Evolutionary conservation across 495 filamentous ascomycete species (phyloP), one percentile per base, ranked within the genome.

Genomic region (Parathielavia appendiculata): DNA sequence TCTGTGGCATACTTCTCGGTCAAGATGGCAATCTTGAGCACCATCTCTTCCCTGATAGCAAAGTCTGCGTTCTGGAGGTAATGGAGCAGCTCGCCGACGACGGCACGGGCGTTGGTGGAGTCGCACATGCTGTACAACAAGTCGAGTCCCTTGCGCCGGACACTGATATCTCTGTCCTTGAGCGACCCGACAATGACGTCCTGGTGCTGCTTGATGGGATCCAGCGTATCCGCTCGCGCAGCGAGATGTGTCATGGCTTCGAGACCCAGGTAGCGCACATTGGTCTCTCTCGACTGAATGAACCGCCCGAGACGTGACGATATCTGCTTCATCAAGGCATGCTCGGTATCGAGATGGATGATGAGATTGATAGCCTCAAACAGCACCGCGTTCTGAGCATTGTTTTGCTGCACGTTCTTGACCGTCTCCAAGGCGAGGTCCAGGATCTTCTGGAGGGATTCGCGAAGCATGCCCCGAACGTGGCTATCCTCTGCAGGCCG

Each of bases 111-210:
- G 71, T 97, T 99, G 4, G 86, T 86, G 36, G 86, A 82, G 69
- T 99, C 95, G 71, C 95, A 99, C 95, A 99, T 99, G 82, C 95
- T 97, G 81, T 99, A 99, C 22, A 99, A 81, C 54, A 99, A 75
- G 73, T 99, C 95, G 44, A 99, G 80, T 22, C 91, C 95, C 70
- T 99, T 97, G 54, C 95, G 84, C 49, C 95, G 83, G 10, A 99
- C 95, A 67, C 91, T 97, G 65, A 99, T 99, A 73, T 99, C 95
- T 38, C 95, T 79, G 72, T 99, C 95, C 66, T 92, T 86, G 8
- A 99, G 83, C 1, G 93, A 95, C 16, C 89, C 90, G 36, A 97
- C 81, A 58, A 99, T 99, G 52, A 96, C 91, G 59, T 86, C 89
- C 67, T 97, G 95, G 67, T 99, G 95, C 72, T 95, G 90, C 69